Evolutionary conservation across 305 asterid species (phyloP).

Genomic region (Fraxinus baroniana): DNA sequence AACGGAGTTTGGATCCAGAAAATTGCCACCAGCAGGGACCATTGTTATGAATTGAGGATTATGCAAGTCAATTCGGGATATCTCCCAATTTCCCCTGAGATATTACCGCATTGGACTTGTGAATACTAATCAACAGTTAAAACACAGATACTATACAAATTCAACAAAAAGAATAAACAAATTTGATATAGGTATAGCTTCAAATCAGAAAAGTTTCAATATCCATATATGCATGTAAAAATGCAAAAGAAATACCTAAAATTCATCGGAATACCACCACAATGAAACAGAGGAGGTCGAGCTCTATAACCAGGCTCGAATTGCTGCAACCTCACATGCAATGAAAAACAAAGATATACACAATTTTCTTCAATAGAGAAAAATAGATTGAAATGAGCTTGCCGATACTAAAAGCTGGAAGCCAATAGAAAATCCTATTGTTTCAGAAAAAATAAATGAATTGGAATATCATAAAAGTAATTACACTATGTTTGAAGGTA

Average conservation of each 20-base stretch:
- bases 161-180: background rate
- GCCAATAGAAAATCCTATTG: background rate
- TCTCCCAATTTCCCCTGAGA: conserved; percentile 77
- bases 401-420: background rate
- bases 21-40: conserved; percentile 34
- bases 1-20: conserved; percentile 42
- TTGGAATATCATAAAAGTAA: background rate
- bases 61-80: conserved; percentile 51
- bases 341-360: conserved; percentile 6
- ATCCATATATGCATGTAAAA: background rate
- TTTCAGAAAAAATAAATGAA: background rate
- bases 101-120: background rate
- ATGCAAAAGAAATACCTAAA: conserved; percentile 46
- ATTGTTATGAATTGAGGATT: conserved; percentile 44
- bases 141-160: background rate
- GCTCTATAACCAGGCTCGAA: conserved; percentile 73
- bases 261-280: conserved; percentile 55
- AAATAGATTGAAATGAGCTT: background rate
- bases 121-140: conserved; percentile 3
- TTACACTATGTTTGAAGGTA: background rate
- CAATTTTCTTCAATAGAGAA: conserved; percentile 3
- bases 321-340: conserved; percentile 44
- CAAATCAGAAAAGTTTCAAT: background rate
- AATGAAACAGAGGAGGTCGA: conserved; percentile 56
- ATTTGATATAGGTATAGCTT: background rate